These are phyloP conservation scores for Aspergillus homomorphus DNA, from an alignment of 495 filamentous ascomycete species.

Conservation along the genomic window DNA sequence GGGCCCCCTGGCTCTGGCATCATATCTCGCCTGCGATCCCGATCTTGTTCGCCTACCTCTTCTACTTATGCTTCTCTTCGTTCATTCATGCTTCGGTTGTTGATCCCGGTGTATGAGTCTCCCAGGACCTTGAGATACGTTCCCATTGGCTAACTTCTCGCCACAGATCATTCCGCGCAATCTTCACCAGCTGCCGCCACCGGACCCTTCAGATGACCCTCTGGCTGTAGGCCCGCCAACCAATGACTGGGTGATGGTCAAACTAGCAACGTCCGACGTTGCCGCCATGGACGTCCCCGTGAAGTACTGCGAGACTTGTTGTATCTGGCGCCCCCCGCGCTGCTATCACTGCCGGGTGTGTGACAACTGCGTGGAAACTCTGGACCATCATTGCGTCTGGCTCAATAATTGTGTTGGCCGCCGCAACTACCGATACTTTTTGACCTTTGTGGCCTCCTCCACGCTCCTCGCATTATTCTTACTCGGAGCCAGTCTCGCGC, in stretches of 20 bases:
- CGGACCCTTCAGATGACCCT: slow-evolving; percentile 65
- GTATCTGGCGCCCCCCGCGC: slow-evolving; percentile 92
- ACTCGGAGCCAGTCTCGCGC: slow-evolving; percentile 69
- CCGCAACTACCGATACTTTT: slow-evolving; percentile 97
- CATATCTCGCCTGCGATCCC: slow-evolving; percentile 91
- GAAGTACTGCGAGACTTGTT: slow-evolving; percentile 96
- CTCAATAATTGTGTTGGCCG: slow-evolving; percentile 97
- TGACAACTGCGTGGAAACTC: slow-evolving; percentile 95
- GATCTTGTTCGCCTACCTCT: slow-evolving; percentile 84
- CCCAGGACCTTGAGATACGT: slow-evolving; percentile 5
- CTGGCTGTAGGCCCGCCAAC: slow-evolving; percentile 75
- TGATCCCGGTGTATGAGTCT: slow-evolving; percentile 76
- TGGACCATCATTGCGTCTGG: slow-evolving; percentile 99
- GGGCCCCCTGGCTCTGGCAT: slow-evolving; percentile 84
- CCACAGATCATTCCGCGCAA: slow-evolving; percentile 79
- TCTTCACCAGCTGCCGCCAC: slow-evolving; percentile 61
- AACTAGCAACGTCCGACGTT: slow-evolving; percentile 65
- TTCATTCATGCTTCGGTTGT: slow-evolving; percentile 88
- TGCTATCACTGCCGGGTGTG: slow-evolving; percentile 96
- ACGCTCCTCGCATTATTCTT: slow-evolving; percentile 77
- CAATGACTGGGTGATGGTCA: slow-evolving; percentile 88
- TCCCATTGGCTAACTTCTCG: slow-evolving; percentile 19
- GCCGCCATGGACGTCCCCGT: slow-evolving; percentile 94
- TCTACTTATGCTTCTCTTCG: slow-evolving; percentile 85
- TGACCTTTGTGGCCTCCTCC: slow-evolving; percentile 74